These are phyloP conservation scores for Talaromyces sp. DNA, from an alignment of 2,329 filamentous ascomycete genomes.

Conservation along the genomic window DNA sequence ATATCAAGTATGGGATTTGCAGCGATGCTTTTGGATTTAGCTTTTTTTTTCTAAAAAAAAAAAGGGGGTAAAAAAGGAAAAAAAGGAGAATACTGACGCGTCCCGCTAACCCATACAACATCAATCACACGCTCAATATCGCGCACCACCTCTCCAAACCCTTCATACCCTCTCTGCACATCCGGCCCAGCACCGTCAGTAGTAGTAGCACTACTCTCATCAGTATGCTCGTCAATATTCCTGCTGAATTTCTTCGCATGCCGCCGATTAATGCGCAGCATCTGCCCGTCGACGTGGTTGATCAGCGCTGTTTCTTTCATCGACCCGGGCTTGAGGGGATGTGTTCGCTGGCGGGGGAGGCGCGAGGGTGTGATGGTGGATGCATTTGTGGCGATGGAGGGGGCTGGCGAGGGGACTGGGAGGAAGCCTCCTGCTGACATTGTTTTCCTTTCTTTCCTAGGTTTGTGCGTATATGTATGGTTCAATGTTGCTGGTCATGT, in stretches of 20 bases:
- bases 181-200: slow-evolving; percentile 26
- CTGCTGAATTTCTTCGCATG: slow-evolving; percentile 48
- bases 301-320: slow-evolving; percentile 55
- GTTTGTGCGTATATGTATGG: not conserved
- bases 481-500: not conserved
- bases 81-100: slow-evolving; percentile 55
- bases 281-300: slow-evolving; percentile 49
- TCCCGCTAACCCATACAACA: slow-evolving; percentile 80
- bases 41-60: not conserved
- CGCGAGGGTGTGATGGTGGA: slow-evolving; percentile 33
- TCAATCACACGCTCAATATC: slow-evolving; percentile 73
- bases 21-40: slow-evolving; percentile 54
- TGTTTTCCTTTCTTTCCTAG: not conserved
- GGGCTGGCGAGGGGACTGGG: slow-evolving; percentile 41
- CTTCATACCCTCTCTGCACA: slow-evolving; percentile 49
- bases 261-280: slow-evolving; percentile 47
- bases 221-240: slow-evolving; percentile 4
- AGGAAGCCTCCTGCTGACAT: slow-evolving; percentile 36
- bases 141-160: slow-evolving; percentile 63
- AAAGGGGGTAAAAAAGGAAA: not conserved
- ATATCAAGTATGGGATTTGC: slow-evolving; percentile 79
- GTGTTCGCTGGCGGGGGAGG: slow-evolving; percentile 49
- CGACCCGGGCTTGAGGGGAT: slow-evolving; percentile 52
- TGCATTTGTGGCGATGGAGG: slow-evolving; percentile 35
- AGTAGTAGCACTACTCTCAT: slow-evolving; percentile 16